Conservation (phyloP, 345 rosid genomes). For the Melaleuca alternifolia region DNA sequence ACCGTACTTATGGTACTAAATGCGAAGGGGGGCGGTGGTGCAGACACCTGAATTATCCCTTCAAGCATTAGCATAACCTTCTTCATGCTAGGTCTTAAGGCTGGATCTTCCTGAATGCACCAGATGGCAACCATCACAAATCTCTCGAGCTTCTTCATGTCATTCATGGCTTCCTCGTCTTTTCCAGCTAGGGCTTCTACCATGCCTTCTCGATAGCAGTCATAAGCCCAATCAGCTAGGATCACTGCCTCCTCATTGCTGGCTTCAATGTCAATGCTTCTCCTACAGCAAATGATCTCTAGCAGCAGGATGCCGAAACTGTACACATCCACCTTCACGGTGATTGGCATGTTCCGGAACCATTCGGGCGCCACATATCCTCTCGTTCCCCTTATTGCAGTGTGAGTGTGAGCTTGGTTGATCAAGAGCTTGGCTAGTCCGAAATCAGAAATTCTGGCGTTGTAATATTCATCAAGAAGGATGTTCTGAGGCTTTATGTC, state of each 20-base stretch:
- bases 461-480: constrained; percentile 30
- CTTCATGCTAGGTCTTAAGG: constrained; percentile 38
- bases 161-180: constrained; percentile 13
- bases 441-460: constrained; percentile 38
- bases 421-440: constrained; percentile 43
- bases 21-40: constrained; percentile 21
- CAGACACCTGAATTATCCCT: constrained; percentile 24
- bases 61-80: constrained; percentile 52
- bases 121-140: constrained; percentile 39
- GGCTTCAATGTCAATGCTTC: constrained; percentile 12
- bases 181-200: constrained; percentile 12
- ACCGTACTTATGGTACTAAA: not conserved
- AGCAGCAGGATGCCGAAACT: constrained; percentile 49
- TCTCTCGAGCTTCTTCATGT: constrained; percentile 12
- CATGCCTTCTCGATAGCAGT: constrained; percentile 18
- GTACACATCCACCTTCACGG: constrained; percentile 42
- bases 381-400: constrained; percentile 43
- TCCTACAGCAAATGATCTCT: constrained; percentile 41
- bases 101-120: constrained; percentile 50
- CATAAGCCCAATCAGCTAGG: constrained; percentile 42
- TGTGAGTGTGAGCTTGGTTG: constrained; percentile 37
- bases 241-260: constrained; percentile 20
- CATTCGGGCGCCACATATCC: constrained; percentile 56
- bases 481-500: constrained; percentile 55
- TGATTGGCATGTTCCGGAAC: constrained; percentile 40